Percentiles rank a stretch among this genome's conserved stretches.
phyloP scores from a whole-genome alignment of 225 moss, liverwort and hornwort genomes.

The Pseudoscleropodium purum region DNA sequence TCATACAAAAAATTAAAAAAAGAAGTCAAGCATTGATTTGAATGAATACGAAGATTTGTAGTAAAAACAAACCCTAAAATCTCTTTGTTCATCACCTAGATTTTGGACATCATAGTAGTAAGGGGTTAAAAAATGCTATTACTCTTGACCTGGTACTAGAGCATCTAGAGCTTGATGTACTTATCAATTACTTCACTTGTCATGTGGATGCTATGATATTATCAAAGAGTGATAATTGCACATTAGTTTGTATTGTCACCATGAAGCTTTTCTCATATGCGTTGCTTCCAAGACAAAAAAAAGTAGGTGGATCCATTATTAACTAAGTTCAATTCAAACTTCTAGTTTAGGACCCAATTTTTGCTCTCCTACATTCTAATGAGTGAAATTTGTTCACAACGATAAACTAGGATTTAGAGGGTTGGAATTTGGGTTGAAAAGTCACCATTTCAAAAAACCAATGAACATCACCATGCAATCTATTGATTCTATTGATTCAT shows the following conservation, averaged over 20 bases:
- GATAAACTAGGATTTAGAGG: background rate
- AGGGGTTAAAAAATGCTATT: no score
- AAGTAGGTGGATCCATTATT: background rate
- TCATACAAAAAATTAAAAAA: no score
- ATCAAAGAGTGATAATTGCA: background rate
- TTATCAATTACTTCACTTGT: background rate
- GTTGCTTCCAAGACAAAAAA: background rate
- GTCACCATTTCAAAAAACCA: background rate
- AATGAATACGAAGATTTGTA: no score
- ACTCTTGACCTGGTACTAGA: background rate
- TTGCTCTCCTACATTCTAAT: background rate
- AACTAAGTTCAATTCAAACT: accelerated
- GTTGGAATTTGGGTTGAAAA: background rate
- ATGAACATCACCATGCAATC: background rate
- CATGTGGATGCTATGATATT: background rate
- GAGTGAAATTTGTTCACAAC: background rate
- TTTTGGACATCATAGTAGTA: no score
- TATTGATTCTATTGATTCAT: background rate
- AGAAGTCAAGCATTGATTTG: no score
- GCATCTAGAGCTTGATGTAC: background rate
- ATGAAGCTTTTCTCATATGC: background rate
- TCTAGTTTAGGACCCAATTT: background rate
- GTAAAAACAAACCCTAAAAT: no score
- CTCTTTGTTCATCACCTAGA: no score
- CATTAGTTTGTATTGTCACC: background rate